phyloP scores from a whole-genome alignment of 2,329 filamentous ascomycete species.

The Claviceps spartinae region DNA sequence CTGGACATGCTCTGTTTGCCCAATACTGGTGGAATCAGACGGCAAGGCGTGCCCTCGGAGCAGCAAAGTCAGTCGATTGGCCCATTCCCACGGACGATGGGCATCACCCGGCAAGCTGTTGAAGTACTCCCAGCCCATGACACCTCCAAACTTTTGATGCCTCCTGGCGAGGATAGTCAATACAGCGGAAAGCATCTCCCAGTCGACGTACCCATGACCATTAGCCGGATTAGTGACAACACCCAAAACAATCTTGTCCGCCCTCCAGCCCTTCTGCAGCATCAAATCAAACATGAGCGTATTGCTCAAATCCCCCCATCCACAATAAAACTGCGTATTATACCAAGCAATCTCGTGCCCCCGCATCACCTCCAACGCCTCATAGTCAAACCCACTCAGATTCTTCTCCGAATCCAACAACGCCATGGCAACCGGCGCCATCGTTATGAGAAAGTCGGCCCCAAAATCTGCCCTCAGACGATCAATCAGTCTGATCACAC shows the following conservation, averaged over 20 bases:
- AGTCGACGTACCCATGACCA: conserved; percentile 41
- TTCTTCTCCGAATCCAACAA: conserved; percentile 41
- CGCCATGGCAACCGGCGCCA: conserved; percentile 71
- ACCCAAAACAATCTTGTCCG: conserved; percentile 64
- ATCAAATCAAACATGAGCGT: conserved; percentile 37
- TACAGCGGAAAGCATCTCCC: conserved; percentile 32
- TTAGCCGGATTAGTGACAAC: conserved; percentile 68
- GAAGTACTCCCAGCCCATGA: conserved; percentile 96
- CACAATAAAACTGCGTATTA: conserved; percentile 87
- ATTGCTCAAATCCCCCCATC: conserved; percentile 52
- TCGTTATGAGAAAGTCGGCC: conserved; percentile 56
- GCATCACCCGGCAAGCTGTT: conserved; percentile 57
- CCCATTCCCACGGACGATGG: conserved; percentile 64
- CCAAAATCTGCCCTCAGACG: conserved; percentile 58
- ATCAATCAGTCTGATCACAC: conserved; percentile 54
- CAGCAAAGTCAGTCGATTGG: conserved; percentile 45
- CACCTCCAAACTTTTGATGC: conserved; percentile 64
- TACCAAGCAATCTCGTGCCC: conserved; percentile 66
- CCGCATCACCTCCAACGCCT: conserved; percentile 53
- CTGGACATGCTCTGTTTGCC: background rate
- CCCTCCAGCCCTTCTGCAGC: conserved; percentile 52
- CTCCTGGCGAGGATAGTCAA: conserved; percentile 27
- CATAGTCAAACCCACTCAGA: conserved; percentile 73
- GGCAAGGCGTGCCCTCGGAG: conserved; percentile 19
- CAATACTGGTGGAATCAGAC: background rate